phyloP scores from a whole-genome alignment of 176 grass and related monocot species.

The Leersia perrieri region DNA sequence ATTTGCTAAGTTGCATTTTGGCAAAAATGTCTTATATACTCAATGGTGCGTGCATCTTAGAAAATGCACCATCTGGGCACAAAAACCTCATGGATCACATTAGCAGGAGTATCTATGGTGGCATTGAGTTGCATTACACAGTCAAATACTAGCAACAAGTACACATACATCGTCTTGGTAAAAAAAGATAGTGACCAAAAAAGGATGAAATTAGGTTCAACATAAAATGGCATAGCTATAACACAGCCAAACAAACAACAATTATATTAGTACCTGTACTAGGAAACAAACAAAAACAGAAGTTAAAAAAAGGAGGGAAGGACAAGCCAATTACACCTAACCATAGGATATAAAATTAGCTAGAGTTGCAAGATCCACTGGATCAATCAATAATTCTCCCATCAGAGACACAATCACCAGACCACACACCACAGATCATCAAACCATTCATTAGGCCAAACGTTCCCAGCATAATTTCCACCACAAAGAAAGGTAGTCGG shows the following conservation, averaged over 20 bases:
- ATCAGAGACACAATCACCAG: conserved; percentile 15
- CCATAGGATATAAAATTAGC: conserved; percentile 20
- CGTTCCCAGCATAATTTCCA: background rate
- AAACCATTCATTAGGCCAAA: background rate
- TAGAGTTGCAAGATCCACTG: conserved; percentile 29
- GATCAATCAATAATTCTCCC: conserved; percentile 28
- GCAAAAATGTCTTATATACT: background rate
- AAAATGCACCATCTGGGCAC: background rate
- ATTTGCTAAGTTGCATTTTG: conserved; percentile 5
- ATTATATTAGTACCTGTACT: conserved; percentile 12
- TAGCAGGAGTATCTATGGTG: background rate
- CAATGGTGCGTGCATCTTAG: background rate
- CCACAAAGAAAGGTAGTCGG: background rate
- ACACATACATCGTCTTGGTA: background rate
- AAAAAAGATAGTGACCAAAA: conserved; percentile 19
- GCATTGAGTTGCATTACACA: conserved; percentile 8
- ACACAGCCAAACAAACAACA: background rate
- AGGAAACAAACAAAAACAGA: conserved; percentile 23
- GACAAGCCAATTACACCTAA: background rate
- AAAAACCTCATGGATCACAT: background rate
- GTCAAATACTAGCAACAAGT: conserved; percentile 4
- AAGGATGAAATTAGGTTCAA: conserved; percentile 32
- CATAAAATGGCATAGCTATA: conserved; percentile 13
- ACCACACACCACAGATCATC: conserved; percentile 8
- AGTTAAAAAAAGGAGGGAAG: conserved; percentile 14